Conservation (phyloP, 495 filamentous ascomycete species). For the Astrocystis sublimbata region DNA sequence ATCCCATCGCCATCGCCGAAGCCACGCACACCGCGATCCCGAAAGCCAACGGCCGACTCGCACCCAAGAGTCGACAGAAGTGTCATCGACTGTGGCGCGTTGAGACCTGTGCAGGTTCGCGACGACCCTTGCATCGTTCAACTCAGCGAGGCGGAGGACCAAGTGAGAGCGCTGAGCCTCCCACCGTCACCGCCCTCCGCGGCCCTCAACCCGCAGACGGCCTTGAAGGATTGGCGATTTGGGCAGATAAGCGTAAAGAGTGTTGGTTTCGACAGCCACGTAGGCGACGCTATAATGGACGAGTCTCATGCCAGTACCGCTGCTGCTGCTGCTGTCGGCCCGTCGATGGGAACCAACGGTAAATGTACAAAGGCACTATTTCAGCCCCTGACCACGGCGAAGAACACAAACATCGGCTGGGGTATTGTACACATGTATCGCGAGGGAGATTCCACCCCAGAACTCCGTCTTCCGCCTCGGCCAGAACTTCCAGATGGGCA, state of each 20-base stretch:
- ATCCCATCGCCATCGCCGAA: background rate
- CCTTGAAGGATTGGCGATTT: slow-evolving; percentile 50
- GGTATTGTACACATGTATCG: slow-evolving; percentile 93
- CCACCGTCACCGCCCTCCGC: slow-evolving; percentile 35
- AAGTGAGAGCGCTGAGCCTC: slow-evolving; percentile 29
- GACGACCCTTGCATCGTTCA: slow-evolving; percentile 33
- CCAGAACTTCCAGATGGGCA: slow-evolving; percentile 15
- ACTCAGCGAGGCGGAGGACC: slow-evolving; percentile 35
- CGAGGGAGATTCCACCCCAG: slow-evolving; percentile 74
- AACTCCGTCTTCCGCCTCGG: slow-evolving; percentile 41
- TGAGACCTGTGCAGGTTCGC: slow-evolving; percentile 29
- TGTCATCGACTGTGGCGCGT: slow-evolving; percentile 49
- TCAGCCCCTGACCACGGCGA: slow-evolving; percentile 64
- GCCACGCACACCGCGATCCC: slow-evolving; percentile 7
- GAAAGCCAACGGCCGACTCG: background rate
- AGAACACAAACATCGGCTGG: slow-evolving; percentile 82
- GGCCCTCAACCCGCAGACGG: slow-evolving; percentile 41
- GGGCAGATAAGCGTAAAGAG: slow-evolving; percentile 47
- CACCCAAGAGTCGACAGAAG: slow-evolving; percentile 11
- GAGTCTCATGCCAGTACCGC: slow-evolving; percentile 20
- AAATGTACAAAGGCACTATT: slow-evolving; percentile 71
- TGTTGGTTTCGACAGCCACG: slow-evolving; percentile 32
- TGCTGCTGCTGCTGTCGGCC: slow-evolving; percentile 45
- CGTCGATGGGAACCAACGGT: slow-evolving; percentile 45
- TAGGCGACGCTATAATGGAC: slow-evolving; percentile 21